A percentile compares a stretch with the other conserved stretches of the same genome.
Evolutionary conservation across 805 yeast species (phyloP).

Genomic region (Saccharomycopsis microspora): DNA sequence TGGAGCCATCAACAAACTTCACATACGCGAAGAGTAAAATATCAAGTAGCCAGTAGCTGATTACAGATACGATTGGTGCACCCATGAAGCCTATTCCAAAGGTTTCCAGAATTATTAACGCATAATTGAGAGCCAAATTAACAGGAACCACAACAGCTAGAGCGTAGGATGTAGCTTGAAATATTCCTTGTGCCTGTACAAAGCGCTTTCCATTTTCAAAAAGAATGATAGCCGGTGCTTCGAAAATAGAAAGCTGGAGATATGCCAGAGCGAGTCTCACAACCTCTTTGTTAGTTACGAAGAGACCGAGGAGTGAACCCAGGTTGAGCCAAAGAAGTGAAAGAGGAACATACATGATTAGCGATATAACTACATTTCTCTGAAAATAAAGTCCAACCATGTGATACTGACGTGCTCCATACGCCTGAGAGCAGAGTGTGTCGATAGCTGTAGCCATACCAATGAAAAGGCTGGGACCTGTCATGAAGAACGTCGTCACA

Average conservation of each 20-base stretch:
- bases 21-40: slow-evolving; percentile 44
- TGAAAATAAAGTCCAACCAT: slow-evolving; percentile 59
- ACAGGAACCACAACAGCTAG: slow-evolving; percentile 63
- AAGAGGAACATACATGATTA: slow-evolving; percentile 42
- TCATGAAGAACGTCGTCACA: slow-evolving; percentile 68
- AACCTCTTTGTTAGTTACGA: background rate
- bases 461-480: slow-evolving; percentile 64
- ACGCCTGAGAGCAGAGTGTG: slow-evolving; percentile 71
- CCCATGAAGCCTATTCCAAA: slow-evolving; percentile 67
- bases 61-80: slow-evolving; percentile 65
- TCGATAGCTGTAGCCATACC: slow-evolving; percentile 55
- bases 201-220: slow-evolving; percentile 65
- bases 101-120: slow-evolving; percentile 51
- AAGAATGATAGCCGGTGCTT: slow-evolving; percentile 62
- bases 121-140: slow-evolving; percentile 34
- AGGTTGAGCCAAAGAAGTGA: slow-evolving; percentile 45
- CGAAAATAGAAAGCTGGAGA: slow-evolving; percentile 42
- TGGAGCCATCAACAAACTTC: slow-evolving; percentile 9
- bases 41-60: slow-evolving; percentile 66
- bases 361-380: slow-evolving; percentile 53
- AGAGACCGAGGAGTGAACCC: slow-evolving; percentile 23
- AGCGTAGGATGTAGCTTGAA: slow-evolving; percentile 71
- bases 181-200: slow-evolving; percentile 67
- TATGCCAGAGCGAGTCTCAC: slow-evolving; percentile 42
- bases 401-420: slow-evolving; percentile 53